These are phyloP conservation scores for Toxoplasma gondii DNA, from an alignment of 169 alveolate genomes.

Conservation along the genomic window DNA sequence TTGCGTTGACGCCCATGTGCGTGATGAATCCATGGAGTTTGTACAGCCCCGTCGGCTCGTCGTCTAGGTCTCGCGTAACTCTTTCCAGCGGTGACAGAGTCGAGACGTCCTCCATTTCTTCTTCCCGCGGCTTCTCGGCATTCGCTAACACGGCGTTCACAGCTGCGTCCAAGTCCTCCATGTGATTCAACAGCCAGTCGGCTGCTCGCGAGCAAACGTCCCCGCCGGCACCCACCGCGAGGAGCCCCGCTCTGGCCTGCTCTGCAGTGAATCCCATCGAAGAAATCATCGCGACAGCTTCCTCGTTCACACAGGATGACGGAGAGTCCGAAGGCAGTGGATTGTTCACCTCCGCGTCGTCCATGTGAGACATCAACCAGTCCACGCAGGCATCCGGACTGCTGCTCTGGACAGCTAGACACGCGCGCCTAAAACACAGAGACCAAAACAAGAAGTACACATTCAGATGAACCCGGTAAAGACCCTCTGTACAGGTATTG, in stretches of 20 bases:
- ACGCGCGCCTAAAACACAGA: conserved; percentile 50
- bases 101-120: conserved; percentile 15
- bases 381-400: conserved; percentile 56
- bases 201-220: conserved; percentile 57
- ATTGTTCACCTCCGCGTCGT: conserved; percentile 63
- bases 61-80: conserved; percentile 41
- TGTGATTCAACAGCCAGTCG: conserved; percentile 66
- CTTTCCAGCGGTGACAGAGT: conserved; percentile 36
- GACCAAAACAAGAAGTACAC: background rate
- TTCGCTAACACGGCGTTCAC: conserved; percentile 5
- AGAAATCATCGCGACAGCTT: conserved; percentile 2
- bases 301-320: background rate
- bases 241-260: conserved; percentile 23
- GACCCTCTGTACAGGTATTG: no score
- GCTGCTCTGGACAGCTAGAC: conserved; percentile 37
- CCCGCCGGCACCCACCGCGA: conserved; percentile 3
- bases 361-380: conserved; percentile 66
- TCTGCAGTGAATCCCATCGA: conserved; percentile 47
- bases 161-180: conserved; percentile 53
- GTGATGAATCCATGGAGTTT: conserved; percentile 83
- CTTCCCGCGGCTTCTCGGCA: conserved; percentile 1
- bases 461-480: background rate
- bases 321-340: conserved; percentile 35
- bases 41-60: conserved; percentile 71
- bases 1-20: conserved; percentile 87